A percentile compares a stretch with the other conserved stretches of the same genome.
Conservation (phyloP, 2,329 filamentous ascomycete genomes). For the Basipetospora chlamydospora region DNA sequence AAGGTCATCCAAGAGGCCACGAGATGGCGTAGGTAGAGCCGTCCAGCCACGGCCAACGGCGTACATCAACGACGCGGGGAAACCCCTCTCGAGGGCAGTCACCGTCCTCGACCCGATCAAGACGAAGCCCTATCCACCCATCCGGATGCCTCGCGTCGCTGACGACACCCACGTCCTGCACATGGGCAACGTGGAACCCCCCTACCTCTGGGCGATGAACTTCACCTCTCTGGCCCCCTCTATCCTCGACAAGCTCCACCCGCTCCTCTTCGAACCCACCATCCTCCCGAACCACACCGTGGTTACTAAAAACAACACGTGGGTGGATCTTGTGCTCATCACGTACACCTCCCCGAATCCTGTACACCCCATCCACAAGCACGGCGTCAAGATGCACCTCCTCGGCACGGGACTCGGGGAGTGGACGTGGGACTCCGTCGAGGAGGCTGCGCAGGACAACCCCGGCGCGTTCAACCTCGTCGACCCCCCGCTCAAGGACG, state of each 20-base stretch:
- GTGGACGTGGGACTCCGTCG: conserved; percentile 38
- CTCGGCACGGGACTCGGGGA: conserved; percentile 35
- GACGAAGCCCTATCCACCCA: conserved; percentile 32
- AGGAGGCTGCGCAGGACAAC: conserved; percentile 30
- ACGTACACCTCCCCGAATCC: conserved; percentile 29
- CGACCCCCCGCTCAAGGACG: conserved; percentile 38
- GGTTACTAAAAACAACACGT: conserved; percentile 28
- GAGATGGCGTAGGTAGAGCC: too few relatives aligned
- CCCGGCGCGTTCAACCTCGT: conserved; percentile 41
- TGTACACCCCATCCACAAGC: conserved; percentile 48
- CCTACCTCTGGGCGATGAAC: conserved; percentile 40
- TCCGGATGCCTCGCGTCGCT: conserved; percentile 23
- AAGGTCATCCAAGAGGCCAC: too few relatives aligned
- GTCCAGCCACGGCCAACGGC: conserved; percentile 15
- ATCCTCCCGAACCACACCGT: conserved; percentile 28
- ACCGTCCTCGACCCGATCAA: conserved; percentile 26
- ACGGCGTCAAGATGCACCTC: conserved; percentile 44
- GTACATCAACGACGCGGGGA: conserved; percentile 35
- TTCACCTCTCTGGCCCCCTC: conserved; percentile 22
- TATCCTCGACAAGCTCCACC: conserved; percentile 20
- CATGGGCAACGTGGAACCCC: conserved; percentile 24
- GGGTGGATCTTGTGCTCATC: conserved; percentile 41
- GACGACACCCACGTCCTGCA: conserved; percentile 30
- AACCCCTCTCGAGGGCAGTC: conserved; percentile 22
- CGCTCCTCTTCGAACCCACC: conserved; percentile 29